A percentile compares a stretch with the other conserved stretches of the same genome.
These are phyloP conservation scores for Leishmania turanica DNA, from an alignment of 208 protist genomes.

Conservation along the genomic window DNA sequence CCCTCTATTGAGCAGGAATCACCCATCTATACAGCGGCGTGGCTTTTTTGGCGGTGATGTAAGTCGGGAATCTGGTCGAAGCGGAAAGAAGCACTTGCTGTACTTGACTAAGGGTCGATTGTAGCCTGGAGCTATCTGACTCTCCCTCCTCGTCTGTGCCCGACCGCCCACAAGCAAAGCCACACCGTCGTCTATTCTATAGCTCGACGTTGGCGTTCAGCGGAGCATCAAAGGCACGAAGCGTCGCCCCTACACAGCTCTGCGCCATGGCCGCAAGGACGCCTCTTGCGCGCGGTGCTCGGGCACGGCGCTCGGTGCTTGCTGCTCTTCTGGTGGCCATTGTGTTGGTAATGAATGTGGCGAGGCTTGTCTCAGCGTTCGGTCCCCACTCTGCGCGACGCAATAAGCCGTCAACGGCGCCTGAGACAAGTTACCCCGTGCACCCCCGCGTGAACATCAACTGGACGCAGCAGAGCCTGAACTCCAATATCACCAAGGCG, in stretches of 20 bases:
- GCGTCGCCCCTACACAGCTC: background rate
- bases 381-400: background rate
- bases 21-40: background rate
- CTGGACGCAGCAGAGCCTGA: conserved; percentile 44
- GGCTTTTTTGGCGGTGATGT: background rate
- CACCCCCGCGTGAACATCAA: conserved; percentile 68
- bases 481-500: conserved; percentile 35
- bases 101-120: background rate
- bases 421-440: conserved; percentile 17
- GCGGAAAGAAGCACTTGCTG: background rate
- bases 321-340: conserved; percentile 2
- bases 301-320: background rate
- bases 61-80: background rate
- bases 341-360: conserved; percentile 12
- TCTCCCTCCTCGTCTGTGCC: background rate
- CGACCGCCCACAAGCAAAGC: background rate
- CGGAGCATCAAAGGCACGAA: background rate
- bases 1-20: background rate
- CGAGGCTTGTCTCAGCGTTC: conserved; percentile 15
- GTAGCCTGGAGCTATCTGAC: background rate
- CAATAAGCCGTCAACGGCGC: conserved; percentile 1
- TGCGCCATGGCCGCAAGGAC: background rate
- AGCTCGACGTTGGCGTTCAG: background rate
- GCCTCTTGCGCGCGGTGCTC: background rate
- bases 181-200: background rate